A percentile compares a stretch with the other conserved stretches of the same genome.
These are phyloP conservation scores for Claviceps maximensis DNA, from an alignment of 2,329 filamentous ascomycete species.

Conservation along the genomic window DNA sequence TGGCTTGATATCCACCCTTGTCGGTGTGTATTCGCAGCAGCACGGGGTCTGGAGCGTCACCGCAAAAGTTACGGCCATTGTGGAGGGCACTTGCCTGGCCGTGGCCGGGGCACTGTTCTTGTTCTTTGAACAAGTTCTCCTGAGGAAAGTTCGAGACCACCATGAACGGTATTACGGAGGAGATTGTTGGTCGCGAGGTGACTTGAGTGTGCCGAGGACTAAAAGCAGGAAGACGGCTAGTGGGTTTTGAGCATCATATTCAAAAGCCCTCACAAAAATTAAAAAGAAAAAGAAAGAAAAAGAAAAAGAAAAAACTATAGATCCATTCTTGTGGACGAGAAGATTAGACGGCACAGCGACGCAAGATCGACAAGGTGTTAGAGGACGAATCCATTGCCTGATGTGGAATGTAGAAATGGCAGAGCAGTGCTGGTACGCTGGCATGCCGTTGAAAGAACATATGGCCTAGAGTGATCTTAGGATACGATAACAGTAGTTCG, in stretches of 20 bases:
- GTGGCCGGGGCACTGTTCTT: conserved; percentile 17
- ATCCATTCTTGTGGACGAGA: not conserved
- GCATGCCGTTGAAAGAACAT: not conserved
- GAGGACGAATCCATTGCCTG: too few relatives aligned
- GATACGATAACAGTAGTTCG: too few relatives aligned
- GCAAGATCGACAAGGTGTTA: too few relatives aligned
- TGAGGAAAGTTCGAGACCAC: conserved; percentile 17
- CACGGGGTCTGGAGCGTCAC: conserved; percentile 30
- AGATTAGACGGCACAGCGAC: not conserved
- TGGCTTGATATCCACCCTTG: conserved; percentile 34
- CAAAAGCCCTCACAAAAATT: too few relatives aligned
- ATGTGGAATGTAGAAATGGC: too few relatives aligned
- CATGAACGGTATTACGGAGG: conserved; percentile 14
- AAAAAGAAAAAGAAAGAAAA: too few relatives aligned
- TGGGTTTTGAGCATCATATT: not conserved
- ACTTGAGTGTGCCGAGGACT: not conserved
- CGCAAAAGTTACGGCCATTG: conserved; percentile 21
- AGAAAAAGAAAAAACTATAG: not conserved
- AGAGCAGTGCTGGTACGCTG: not conserved
- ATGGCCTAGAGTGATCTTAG: not conserved
- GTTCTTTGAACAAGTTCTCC: conserved; percentile 18
- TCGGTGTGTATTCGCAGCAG: conserved; percentile 36
- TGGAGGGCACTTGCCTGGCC: conserved; percentile 19
- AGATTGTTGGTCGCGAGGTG: conserved; percentile 4
- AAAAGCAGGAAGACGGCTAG: not conserved